Evolutionary conservation across 208 protist species (phyloP).

Genomic region (Crithidia brevicula): DNA sequence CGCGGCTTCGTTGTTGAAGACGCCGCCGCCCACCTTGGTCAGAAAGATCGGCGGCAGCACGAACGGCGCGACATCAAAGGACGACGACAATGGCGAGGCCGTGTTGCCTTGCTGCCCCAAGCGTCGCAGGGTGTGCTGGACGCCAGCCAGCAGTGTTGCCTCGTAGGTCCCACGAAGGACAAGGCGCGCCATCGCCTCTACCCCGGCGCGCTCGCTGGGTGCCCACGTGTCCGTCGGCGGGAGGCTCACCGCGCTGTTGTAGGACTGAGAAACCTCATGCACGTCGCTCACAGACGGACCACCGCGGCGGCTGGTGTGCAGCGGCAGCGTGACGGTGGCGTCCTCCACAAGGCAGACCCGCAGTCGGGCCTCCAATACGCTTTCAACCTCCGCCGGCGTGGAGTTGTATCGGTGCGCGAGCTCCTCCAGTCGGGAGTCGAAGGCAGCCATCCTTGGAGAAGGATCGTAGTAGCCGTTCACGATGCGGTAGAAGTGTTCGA

Average conservation of each 20-base stretch:
- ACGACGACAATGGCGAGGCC: background rate
- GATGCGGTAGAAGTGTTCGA: conserved; percentile 33
- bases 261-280: conserved; percentile 50
- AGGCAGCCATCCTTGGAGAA: background rate
- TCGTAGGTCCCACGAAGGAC: conserved; percentile 56
- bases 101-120: conserved; percentile 11
- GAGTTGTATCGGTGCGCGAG: conserved; percentile 4
- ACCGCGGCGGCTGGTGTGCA: conserved; percentile 2
- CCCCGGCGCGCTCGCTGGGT: conserved; percentile 2
- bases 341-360: conserved; percentile 53
- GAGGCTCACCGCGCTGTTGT: conserved; percentile 57
- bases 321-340: conserved; percentile 40
- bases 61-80: too few species aligned
- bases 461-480: conserved; percentile 48
- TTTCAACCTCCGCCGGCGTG: background rate
- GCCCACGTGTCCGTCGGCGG: background rate
- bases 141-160: conserved; percentile 49
- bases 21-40: conserved; percentile 59
- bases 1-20: conserved; percentile 42
- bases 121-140: conserved; percentile 43
- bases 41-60: conserved; percentile 45
- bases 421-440: conserved; percentile 5
- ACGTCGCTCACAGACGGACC: background rate
- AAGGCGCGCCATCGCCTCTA: conserved; percentile 30
- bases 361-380: conserved; percentile 27